Conservation (phyloP, 83 land plant species). For the Diphasiastrum complanatum region DNA sequence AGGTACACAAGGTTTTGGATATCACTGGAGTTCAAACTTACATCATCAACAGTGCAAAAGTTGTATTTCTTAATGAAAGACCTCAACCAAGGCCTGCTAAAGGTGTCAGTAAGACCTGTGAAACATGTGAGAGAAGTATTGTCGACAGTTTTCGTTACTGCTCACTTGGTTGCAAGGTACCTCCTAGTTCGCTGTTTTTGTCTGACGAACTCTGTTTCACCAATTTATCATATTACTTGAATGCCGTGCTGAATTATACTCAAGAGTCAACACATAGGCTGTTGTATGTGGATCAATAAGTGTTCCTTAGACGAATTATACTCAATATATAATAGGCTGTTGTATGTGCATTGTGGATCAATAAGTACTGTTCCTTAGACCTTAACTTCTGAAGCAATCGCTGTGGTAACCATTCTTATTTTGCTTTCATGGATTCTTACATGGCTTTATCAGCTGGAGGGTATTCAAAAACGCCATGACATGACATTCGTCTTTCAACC, state of each 20-base stretch:
- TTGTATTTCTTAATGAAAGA: conserved; percentile 61
- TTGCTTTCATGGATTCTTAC: background rate
- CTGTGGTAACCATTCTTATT: too few relatives aligned
- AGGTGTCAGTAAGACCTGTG: conserved; percentile 61
- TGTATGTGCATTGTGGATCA: too few relatives aligned
- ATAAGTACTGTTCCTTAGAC: background rate
- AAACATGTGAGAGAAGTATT: conserved; percentile 61
- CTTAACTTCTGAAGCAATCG: background rate
- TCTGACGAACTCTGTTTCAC: background rate
- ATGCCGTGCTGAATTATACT: too few relatives aligned
- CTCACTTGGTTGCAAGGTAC: conserved; percentile 80
- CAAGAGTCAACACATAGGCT: too few relatives aligned
- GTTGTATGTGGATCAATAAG: too few relatives aligned
- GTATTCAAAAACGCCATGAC: conserved; percentile 21
- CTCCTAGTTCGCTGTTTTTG: background rate
- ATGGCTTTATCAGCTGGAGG: conserved; percentile 16
- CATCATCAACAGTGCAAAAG: conserved; percentile 68
- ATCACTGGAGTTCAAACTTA: conserved; percentile 58
- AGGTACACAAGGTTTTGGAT: conserved; percentile 62
- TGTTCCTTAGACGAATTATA: too few relatives aligned
- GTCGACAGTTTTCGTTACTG: conserved; percentile 61
- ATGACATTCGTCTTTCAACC: conserved; percentile 27
- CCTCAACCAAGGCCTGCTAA: conserved; percentile 68
- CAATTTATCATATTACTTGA: background rate
- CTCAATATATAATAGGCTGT: too few relatives aligned